Base-by-base conservation (phyloP, 257 asterid genomes). In the Scutellaria baicalensis region DNA sequence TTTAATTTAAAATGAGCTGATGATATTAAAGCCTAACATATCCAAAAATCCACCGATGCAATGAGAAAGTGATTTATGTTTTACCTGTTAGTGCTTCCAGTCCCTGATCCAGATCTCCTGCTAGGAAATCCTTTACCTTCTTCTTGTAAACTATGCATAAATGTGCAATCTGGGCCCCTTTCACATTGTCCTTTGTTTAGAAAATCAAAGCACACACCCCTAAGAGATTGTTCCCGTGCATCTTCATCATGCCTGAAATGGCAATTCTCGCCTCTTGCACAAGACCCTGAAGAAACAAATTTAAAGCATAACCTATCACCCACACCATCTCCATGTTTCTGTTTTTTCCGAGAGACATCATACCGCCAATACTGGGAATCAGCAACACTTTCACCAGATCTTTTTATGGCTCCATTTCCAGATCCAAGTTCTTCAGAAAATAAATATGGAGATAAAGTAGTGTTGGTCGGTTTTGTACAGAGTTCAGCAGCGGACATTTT, bases 191-290 rank as follows among this genome's bases (percentile, higher is more conserved):
- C 99, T 80, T 89, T 91, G 79, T 87, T 93, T 76, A 93, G 86
- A 77, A 91, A 91, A n/a, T 93, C 96, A 84, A 93, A 93, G 78
- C 97, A 93, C 48, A 93, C 97, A 57, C 99, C 97, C 85, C 88
- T 87, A 36, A 69, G 55, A 64, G 90, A 91, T 80, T 91, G 99
- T 70, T 83, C 93, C 70, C 92, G 81, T 62, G 99, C 99, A 50
- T 87, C 97, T 79, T 79, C 86, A 77, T 93, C 99, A 45, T 93
- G 99, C 70, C 87, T 84, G 70, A 89, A 89, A 74, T 80, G 88
- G 81, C 99, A 93, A 65, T 83, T 79, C 56, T 93, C 93, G 11
- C 91, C 98, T 80, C 89, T 87, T 60, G 95, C 88, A 84, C 99
- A 93, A 50, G 90, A 89, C 64, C 96, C 97, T 45, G 96, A 91